phyloP scores from a whole-genome alignment of 768 basidiomycete species.

The Lanmaoa rubissima region DNA sequence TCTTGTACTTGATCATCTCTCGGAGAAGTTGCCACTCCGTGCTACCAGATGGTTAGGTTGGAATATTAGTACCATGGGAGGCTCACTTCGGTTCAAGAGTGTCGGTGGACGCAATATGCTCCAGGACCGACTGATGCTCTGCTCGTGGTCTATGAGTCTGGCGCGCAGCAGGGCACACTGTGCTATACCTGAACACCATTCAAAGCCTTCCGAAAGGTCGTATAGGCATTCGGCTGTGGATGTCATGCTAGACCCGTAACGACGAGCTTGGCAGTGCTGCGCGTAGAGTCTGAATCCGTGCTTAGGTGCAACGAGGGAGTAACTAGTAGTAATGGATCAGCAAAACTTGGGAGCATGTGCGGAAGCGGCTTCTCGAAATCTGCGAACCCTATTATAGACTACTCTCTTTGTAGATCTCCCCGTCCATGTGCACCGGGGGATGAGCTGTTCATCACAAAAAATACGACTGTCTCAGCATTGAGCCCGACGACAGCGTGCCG shows the following conservation, averaged over 20 bases:
- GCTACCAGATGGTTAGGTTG: constrained; percentile 36
- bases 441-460: not conserved
- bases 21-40: constrained; percentile 70
- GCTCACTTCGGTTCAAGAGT: constrained; percentile 50
- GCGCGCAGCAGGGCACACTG: not conserved
- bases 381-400: not conserved
- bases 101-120: constrained; percentile 65
- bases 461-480: not conserved
- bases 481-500: not conserved
- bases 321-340: not conserved
- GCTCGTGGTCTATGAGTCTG: constrained; percentile 12
- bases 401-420: not conserved
- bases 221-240: constrained; percentile 13
- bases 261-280: not conserved
- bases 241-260: constrained; percentile 14
- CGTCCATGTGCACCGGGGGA: no score
- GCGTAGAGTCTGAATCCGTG: not conserved
- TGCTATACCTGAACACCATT: constrained; percentile 53
- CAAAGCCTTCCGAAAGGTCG: constrained; percentile 31
- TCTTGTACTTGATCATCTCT: constrained; percentile 68
- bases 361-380: not conserved
- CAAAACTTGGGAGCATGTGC: not conserved
- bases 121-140: constrained; percentile 60
- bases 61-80: not conserved
- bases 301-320: not conserved